A percentile compares a stretch with the other conserved stretches of the same genome.
phyloP scores from a whole-genome alignment of 1,284 basidiomycete species.

The Chalciporus sp. region DNA sequence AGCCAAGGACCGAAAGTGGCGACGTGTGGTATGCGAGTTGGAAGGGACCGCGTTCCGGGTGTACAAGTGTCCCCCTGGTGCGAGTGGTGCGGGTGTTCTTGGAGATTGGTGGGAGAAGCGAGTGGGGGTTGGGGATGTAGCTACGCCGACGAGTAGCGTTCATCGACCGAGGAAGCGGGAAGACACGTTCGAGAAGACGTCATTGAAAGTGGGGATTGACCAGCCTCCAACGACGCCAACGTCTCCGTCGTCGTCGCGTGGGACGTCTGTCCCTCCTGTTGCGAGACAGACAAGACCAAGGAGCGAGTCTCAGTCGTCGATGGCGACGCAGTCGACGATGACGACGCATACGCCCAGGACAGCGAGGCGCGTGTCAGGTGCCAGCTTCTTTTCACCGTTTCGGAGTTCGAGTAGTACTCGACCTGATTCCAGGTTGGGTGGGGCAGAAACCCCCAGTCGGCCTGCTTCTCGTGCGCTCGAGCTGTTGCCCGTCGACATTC shows the following conservation, averaged over 20 bases:
- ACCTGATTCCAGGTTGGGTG: conserved; percentile 8
- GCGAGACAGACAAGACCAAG: conserved; percentile 5
- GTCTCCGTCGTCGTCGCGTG: conserved; percentile 1
- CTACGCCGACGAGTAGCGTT: conserved; percentile 18
- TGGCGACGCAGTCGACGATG: conserved; percentile 15
- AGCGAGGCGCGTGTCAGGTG: conserved; percentile 24
- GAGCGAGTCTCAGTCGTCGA: conserved; percentile 30
- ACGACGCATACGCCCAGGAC: conserved; percentile 20
- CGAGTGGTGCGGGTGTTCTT: conserved; percentile 51
- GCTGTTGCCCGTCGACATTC: conserved; percentile 28
- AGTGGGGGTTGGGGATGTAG: conserved; percentile 67
- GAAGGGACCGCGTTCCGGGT: conserved; percentile 90
- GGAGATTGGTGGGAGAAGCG: conserved; percentile 77
- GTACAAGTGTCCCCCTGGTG: conserved; percentile 67
- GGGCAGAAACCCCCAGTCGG: conserved; percentile 20
- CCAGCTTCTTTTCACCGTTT: conserved; percentile 34
- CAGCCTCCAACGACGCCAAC: not conserved
- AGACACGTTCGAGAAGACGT: conserved; percentile 16
- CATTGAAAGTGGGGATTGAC: conserved; percentile 25
- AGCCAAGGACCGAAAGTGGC: conserved; percentile 91
- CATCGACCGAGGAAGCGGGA: conserved; percentile 39
- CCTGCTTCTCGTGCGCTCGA: conserved; percentile 23
- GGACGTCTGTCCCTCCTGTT: conserved; percentile 8
- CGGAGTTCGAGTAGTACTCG: conserved; percentile 18
- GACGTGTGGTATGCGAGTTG: conserved; percentile 84